Evolutionary conservation across 1,139 yeast species (phyloP).

Genomic region (Yamadazyma dendronema): DNA sequence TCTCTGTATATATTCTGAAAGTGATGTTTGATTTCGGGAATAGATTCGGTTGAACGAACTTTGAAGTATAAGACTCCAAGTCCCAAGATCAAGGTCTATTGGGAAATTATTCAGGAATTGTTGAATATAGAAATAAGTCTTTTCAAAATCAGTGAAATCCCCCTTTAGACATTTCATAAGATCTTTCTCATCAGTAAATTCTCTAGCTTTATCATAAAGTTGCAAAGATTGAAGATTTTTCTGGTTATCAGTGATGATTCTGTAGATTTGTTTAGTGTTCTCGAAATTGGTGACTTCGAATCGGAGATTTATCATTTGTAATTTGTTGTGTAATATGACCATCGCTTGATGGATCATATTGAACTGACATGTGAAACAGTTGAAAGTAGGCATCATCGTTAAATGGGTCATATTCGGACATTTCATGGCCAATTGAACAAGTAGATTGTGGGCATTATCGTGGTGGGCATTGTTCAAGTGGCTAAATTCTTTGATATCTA

Average conservation of each 20-base stretch:
- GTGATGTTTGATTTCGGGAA: not conserved
- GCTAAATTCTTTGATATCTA: slow-evolving; percentile 14
- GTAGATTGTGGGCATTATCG: slow-evolving; percentile 8
- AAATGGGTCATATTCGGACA: slow-evolving; percentile 7
- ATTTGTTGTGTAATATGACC: slow-evolving; percentile 1
- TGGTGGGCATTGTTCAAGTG: slow-evolving; percentile 13
- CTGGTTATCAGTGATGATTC: slow-evolving; percentile 7
- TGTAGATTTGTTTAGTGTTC: slow-evolving; percentile 7
- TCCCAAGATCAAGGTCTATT: not conserved
- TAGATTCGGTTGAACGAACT: slow-evolving; percentile 4
- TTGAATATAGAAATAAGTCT: slow-evolving; percentile 8
- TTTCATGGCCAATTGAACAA: slow-evolving; percentile 4
- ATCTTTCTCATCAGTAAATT: slow-evolving; percentile 10
- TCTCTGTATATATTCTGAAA: slow-evolving; percentile 5
- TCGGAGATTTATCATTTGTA: slow-evolving; percentile 7
- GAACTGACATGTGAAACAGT: slow-evolving; percentile 16
- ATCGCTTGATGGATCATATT: slow-evolving; percentile 7
- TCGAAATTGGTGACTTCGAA: slow-evolving; percentile 12
- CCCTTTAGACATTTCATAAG: slow-evolving; percentile 5
- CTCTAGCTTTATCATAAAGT: slow-evolving; percentile 15
- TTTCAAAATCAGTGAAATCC: slow-evolving; percentile 9
- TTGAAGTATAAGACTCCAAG: not conserved
- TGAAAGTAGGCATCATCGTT: slow-evolving; percentile 12
- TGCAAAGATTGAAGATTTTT: slow-evolving; percentile 4
- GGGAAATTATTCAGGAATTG: slow-evolving; percentile 6